These are phyloP conservation scores for Gossypium ekmanianum DNA, from an alignment of 345 rosid genomes.

Conservation along the genomic window DNA sequence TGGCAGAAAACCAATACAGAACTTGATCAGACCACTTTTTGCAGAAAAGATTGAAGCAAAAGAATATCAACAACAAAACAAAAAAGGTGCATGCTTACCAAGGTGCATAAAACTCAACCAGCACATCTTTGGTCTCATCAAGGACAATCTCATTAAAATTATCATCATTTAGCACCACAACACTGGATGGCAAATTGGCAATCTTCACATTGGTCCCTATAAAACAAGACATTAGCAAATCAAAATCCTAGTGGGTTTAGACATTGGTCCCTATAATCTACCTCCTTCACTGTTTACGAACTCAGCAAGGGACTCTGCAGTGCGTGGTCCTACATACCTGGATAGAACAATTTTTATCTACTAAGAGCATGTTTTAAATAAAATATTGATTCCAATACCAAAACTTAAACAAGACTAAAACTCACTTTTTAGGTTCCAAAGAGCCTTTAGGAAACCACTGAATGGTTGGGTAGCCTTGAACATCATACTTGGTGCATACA, in stretches of 20 bases:
- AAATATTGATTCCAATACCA: not conserved
- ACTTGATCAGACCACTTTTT: not conserved
- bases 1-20: constrained; percentile 31
- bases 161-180: constrained; percentile 67
- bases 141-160: constrained; percentile 75
- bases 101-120: constrained; percentile 98
- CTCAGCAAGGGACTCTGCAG: constrained; percentile 75
- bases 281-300: constrained; percentile 94
- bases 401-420: not conserved
- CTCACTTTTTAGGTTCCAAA: constrained; percentile 88
- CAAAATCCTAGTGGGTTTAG: not conserved
- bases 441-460: constrained; percentile 98
- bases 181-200: constrained; percentile 68
- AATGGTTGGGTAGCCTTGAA: constrained; percentile 89
- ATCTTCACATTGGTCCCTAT: constrained; percentile 89
- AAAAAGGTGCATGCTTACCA: constrained; percentile 45
- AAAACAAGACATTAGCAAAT: constrained; percentile 14
- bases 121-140: constrained; percentile 81
- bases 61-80: not conserved
- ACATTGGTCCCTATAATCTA: constrained; percentile 9
- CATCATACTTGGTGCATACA: constrained; percentile 80
- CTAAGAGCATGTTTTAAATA: not conserved
- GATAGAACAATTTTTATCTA: not conserved
- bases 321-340: constrained; percentile 90
- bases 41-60: not conserved